Evolutionary conservation across 2,329 filamentous ascomycete species (phyloP).

Genomic region (Penicillium psychrosexuale): DNA sequence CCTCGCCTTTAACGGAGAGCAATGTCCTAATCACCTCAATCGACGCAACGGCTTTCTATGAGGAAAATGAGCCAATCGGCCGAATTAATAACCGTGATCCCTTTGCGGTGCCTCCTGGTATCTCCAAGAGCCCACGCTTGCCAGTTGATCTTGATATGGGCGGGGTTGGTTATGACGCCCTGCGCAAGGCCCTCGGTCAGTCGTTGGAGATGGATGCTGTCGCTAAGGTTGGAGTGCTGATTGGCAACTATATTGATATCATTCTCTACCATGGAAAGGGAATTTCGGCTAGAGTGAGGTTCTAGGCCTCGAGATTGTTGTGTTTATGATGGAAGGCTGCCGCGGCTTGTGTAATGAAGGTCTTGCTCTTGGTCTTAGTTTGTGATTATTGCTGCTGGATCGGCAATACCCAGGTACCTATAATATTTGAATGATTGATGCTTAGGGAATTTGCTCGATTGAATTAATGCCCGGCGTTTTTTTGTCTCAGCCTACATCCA

Average conservation of each 20-base stretch:
- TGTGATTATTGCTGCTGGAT: background rate
- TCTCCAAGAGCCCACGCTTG: slow-evolving; percentile 68
- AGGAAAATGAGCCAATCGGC: slow-evolving; percentile 73
- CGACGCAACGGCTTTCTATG: slow-evolving; percentile 82
- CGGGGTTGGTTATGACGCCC: slow-evolving; percentile 76
- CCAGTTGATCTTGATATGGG: slow-evolving; percentile 78
- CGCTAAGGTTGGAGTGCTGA: slow-evolving; percentile 69
- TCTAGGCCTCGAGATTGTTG: slow-evolving; percentile 11
- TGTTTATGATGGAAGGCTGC: background rate
- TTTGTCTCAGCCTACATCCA: background rate
- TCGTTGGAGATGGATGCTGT: slow-evolving; percentile 72
- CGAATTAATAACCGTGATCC: slow-evolving; percentile 70
- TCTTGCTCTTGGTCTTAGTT: background rate
- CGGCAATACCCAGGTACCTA: background rate
- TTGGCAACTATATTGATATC: slow-evolving; percentile 71
- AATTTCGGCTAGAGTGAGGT: slow-evolving; percentile 62
- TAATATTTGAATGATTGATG: background rate
- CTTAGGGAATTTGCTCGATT: background rate
- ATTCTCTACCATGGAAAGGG: slow-evolving; percentile 69
- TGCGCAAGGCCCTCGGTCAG: slow-evolving; percentile 77
- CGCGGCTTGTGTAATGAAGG: background rate
- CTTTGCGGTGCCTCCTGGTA: slow-evolving; percentile 73
- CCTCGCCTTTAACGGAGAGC: slow-evolving; percentile 71
- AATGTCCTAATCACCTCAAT: slow-evolving; percentile 74
- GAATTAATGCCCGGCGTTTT: background rate